phyloP scores from a whole-genome alignment of 768 basidiomycete genomes.

The Pleurotus tuber-regium region DNA sequence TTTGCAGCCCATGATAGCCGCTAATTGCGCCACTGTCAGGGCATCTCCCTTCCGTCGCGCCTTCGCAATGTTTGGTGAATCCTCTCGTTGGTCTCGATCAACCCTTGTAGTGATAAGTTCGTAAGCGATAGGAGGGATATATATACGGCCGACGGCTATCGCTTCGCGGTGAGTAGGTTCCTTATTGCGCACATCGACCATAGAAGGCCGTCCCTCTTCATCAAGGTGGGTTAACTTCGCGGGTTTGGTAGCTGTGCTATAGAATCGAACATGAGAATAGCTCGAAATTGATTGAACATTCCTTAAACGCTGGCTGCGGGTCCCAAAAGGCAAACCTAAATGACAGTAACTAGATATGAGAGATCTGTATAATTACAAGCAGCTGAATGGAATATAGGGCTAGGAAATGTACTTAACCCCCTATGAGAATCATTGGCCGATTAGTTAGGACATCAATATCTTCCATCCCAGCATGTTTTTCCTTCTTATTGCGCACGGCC shows the following conservation, averaged over 20 bases:
- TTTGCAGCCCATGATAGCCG: conserved; percentile 87
- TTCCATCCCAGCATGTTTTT: conserved; percentile 84
- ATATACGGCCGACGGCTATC: conserved; percentile 74
- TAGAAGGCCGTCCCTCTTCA: conserved; percentile 62
- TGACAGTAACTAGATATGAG: background rate
- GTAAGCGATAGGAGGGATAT: conserved; percentile 63
- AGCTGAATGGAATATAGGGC: conserved; percentile 9
- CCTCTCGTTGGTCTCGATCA: conserved; percentile 19
- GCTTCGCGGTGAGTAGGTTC: conserved; percentile 59
- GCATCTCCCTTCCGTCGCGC: conserved; percentile 65
- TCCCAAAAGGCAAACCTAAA: background rate
- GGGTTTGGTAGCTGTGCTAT: conserved; percentile 20
- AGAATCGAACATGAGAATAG: conserved; percentile 18
- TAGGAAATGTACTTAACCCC: conserved; percentile 78
- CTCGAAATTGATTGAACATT: conserved; percentile 12
- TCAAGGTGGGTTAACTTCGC: conserved; percentile 70
- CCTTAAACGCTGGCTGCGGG: background rate
- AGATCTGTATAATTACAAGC: background rate
- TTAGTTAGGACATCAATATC: conserved; percentile 74
- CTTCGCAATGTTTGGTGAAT: conserved; percentile 32
- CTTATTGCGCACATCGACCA: conserved; percentile 83
- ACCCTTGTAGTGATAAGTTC: conserved; percentile 52
- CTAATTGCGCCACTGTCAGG: conserved; percentile 75
- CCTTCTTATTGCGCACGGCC: conserved; percentile 72
- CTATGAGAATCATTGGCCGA: conserved; percentile 90